Conservation (phyloP, 352 stramenopile genomes). For the Globisporangium perplexum region DNA sequence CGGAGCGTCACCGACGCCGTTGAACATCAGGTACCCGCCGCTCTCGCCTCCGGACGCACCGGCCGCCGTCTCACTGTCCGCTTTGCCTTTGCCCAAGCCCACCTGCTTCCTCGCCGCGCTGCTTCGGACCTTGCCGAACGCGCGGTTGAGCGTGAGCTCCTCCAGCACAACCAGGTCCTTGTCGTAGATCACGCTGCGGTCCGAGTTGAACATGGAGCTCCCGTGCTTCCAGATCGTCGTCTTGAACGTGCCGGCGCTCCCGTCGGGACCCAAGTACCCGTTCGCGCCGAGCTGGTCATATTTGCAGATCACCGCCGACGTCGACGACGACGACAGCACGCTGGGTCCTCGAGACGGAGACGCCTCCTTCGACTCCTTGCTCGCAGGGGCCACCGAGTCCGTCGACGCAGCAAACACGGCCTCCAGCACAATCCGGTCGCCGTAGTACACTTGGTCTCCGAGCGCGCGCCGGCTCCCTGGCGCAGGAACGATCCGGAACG, state of each 20-base stretch:
- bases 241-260: conserved; percentile 61
- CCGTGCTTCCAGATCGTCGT: conserved; percentile 84
- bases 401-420: conserved; percentile 17
- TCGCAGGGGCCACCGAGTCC: not conserved
- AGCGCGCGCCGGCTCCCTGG: conserved; percentile 39
- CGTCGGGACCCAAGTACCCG: conserved; percentile 78
- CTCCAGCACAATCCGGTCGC: conserved; percentile 70
- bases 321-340: conserved; percentile 2
- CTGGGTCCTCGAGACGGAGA: conserved; percentile 13
- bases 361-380: conserved; percentile 5
- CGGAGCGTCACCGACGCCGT: conserved; percentile 74
- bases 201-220: conserved; percentile 79
- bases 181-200: conserved; percentile 70
- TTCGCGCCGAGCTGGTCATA: conserved; percentile 77
- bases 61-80: conserved; percentile 33
- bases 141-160: conserved; percentile 76
- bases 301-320: conserved; percentile 42
- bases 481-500: conserved; percentile 69
- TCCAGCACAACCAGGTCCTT: conserved; percentile 75
- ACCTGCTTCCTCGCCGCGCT: conserved; percentile 18
- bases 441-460: conserved; percentile 74
- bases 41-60: conserved; percentile 39
- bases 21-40: conserved; percentile 85
- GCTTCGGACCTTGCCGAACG: conserved; percentile 58
- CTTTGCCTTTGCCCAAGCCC: conserved; percentile 6